Conservation (phyloP, 2,329 filamentous ascomycete genomes). For the Tolypocladium nubicola region DNA sequence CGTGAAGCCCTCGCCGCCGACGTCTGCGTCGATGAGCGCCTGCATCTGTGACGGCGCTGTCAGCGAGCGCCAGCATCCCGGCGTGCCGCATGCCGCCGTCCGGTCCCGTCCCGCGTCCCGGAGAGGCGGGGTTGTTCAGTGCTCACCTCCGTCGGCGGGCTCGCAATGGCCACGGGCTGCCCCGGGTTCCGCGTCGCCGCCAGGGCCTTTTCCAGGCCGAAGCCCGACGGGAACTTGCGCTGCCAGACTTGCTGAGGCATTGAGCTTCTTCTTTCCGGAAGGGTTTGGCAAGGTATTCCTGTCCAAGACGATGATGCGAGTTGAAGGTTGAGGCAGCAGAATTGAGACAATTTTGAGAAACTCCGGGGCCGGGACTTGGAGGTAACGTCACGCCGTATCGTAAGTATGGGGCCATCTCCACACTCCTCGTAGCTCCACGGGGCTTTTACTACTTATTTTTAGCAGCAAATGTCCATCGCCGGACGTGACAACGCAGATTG, state of each 20-base stretch:
- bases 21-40: conserved; percentile 12
- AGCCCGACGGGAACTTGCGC: conserved; percentile 14
- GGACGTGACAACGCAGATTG: background rate
- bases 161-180: conserved; percentile 2
- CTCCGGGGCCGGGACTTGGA: background rate
- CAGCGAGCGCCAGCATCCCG: background rate
- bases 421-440: background rate
- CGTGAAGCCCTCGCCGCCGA: conserved; percentile 31
- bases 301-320: background rate
- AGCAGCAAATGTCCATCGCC: background rate
- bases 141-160: conserved; percentile 7
- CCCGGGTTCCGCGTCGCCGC: conserved; percentile 10
- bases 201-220: conserved; percentile 14
- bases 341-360: background rate
- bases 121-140: background rate
- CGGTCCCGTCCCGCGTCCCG: background rate
- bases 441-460: background rate
- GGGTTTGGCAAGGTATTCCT: background rate
- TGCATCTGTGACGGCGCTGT: conserved; percentile 11
- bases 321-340: background rate
- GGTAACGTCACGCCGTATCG: background rate
- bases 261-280: conserved; percentile 13
- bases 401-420: background rate
- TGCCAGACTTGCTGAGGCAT: conserved; percentile 20
- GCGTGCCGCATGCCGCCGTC: too few relatives aligned